Conservation (phyloP, 192 early-diverging fungal species). For the Coemansia sp. region DNA sequence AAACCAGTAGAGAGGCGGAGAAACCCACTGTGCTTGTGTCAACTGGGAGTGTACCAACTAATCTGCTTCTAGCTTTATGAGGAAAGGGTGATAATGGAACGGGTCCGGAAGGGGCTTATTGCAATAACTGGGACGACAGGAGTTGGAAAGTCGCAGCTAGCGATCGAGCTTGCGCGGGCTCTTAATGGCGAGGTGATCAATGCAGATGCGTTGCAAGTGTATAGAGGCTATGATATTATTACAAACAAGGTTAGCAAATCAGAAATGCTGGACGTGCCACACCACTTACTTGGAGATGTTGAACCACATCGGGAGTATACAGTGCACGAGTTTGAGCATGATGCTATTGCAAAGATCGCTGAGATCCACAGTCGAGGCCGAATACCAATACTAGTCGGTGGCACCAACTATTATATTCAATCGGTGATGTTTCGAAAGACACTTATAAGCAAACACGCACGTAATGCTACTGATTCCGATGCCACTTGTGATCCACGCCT, state of each 20-base stretch:
- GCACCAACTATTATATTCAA: conserved; percentile 98
- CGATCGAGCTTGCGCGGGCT: conserved; percentile 80
- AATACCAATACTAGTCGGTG: conserved; percentile 89
- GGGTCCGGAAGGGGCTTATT: conserved; percentile 49
- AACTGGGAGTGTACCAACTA: not conserved
- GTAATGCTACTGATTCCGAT: not conserved
- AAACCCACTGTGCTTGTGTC: too few species aligned
- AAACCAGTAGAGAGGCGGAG: not conserved
- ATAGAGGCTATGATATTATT: conserved; percentile 85
- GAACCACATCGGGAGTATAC: conserved; percentile 74
- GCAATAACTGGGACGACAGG: conserved; percentile 88
- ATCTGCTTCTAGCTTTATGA: not conserved
- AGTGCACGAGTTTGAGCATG: conserved; percentile 80
- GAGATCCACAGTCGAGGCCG: conserved; percentile 69
- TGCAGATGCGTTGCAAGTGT: conserved; percentile 95
- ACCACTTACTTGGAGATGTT: conserved; percentile 87
- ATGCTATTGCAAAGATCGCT: conserved; percentile 74
- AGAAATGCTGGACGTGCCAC: conserved; percentile 68
- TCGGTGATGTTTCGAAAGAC: conserved; percentile 78
- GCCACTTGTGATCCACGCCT: not conserved
- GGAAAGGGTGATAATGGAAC: conserved; percentile 5
- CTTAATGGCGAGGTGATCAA: conserved; percentile 90
- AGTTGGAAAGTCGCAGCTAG: conserved; percentile 95
- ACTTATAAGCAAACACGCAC: conserved; percentile 48
- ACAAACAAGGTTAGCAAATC: conserved; percentile 87